Percentiles rank a stretch among this genome's conserved stretches.
Conservation (phyloP, 2,329 filamentous ascomycete genomes). For the Nakataea oryzae region DNA sequence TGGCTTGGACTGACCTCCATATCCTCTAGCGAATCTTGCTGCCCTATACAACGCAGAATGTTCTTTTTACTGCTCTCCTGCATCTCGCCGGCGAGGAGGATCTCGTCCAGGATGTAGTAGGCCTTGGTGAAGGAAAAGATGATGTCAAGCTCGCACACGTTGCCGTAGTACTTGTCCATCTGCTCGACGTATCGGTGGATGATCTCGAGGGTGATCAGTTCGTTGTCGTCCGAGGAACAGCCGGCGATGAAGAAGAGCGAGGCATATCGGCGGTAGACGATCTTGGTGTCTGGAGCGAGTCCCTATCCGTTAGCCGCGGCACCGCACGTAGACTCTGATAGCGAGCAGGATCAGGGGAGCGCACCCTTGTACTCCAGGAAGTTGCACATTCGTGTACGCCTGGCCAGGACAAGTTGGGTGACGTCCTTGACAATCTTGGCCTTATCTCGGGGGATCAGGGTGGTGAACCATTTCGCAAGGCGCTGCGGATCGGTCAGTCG, state of each 20-base stretch:
- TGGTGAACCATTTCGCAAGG: constrained; percentile 98
- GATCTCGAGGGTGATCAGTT: constrained; percentile 95
- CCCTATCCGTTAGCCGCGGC: neutral
- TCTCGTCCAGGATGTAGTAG: constrained; percentile 97
- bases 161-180: constrained; percentile 99
- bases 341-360: neutral
- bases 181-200: constrained; percentile 99
- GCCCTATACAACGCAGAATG: constrained; percentile 86
- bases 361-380: constrained; percentile 98
- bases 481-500: constrained; percentile 47
- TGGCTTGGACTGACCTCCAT: constrained; percentile 74
- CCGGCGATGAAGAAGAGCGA: constrained; percentile 99
- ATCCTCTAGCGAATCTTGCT: constrained; percentile 95
- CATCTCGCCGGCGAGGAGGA: constrained; percentile 88
- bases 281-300: constrained; percentile 69
- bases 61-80: constrained; percentile 99
- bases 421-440: constrained; percentile 99
- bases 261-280: constrained; percentile 96
- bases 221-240: constrained; percentile 94
- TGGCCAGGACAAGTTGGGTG: constrained; percentile 89
- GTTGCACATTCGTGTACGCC: constrained; percentile 98
- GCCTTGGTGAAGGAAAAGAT: constrained; percentile 99
- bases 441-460: constrained; percentile 93
- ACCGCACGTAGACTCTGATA: neutral
- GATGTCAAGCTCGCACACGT: constrained; percentile 98